These are phyloP conservation scores for Termitomyces sp. DNA, from an alignment of 768 basidiomycete genomes.

Conservation along the genomic window DNA sequence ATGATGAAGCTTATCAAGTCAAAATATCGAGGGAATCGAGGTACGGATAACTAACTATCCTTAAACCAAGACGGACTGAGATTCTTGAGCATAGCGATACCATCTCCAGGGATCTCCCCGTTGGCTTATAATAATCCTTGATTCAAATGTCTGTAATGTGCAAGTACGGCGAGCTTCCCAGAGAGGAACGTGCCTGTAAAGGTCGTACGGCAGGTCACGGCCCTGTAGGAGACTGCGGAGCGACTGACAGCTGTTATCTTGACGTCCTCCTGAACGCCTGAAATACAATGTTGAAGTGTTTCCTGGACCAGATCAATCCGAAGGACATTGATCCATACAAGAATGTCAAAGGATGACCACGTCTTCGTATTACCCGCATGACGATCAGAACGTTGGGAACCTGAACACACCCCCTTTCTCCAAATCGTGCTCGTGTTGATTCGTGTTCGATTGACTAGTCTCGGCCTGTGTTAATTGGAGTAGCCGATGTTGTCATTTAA, in stretches of 20 bases:
- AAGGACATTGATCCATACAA: too few species aligned
- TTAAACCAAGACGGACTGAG: constrained; percentile 70
- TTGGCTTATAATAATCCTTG: constrained; percentile 6
- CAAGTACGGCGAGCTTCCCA: constrained; percentile 42
- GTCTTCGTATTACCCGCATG: too few species aligned
- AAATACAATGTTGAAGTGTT: constrained; percentile 64
- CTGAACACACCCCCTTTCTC: neutral
- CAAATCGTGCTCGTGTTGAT: neutral
- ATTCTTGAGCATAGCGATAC: constrained; percentile 69
- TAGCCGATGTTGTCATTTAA: too few species aligned
- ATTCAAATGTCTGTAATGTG: neutral
- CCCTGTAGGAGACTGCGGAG: constrained; percentile 46
- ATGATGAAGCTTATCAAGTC: constrained; percentile 66
- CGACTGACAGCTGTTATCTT: constrained; percentile 79
- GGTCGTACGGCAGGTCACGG: constrained; percentile 64
- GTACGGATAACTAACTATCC: constrained; percentile 62
- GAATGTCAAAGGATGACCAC: too few species aligned
- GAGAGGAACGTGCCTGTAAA: constrained; percentile 42
- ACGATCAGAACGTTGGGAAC: too few species aligned
- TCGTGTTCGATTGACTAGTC: neutral
- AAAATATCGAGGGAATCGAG: constrained; percentile 63
- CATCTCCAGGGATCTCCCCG: constrained; percentile 61
- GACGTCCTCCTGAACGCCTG: constrained; percentile 67
- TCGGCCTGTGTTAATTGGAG: neutral
- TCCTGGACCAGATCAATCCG: constrained; percentile 33